Evolutionary conservation across 306 rosid genomes (phyloP), one percentile per base, ranked within the genome.

Genomic region (Boehmeria nivea): DNA sequence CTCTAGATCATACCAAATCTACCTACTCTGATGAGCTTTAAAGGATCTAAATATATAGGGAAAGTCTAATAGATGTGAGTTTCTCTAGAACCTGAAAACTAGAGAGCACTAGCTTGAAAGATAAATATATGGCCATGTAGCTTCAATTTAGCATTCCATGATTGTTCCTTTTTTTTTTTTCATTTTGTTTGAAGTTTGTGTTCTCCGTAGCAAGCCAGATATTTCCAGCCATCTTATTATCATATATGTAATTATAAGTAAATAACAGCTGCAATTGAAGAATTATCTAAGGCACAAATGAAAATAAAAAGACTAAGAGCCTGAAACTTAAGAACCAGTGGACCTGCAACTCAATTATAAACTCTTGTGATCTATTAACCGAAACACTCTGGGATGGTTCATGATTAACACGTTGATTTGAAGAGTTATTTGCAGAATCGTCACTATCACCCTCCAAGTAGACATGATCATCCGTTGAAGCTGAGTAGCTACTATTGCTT

Each of bases 401-500:
- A 58, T 73, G 80, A 54, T 72, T 57, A 60, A 51, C 72, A 47
- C 51, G 62, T 58, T 73, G 81, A 22, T 65, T 72, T 40, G 44
- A 57, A 48, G 82, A 61, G 64, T 27, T 62, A 50, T 21, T 27
- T 47, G 46, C 57, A 51, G 75, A 61, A 54, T 51, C 69, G 60
- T 76, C 83, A 60, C 78, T 60, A 28, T 67, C 72, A 63, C 39
- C 72, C 67, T 76, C 87, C 68, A 87, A 61, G 80, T 63, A 73
- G 63, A 87, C 96, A 26, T 67, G 64, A 58, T 91, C 99, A 54
- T 75, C 87, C 63, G 64, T 54, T 20, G 51, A 69, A 53, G 73
- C 96, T 50, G 93, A 87, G 79, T 91, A 91, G 60, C 96, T 80
- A 72, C 99, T 87, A 68, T 81, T 79, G 69, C 85, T 76, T 75